Percentiles rank a stretch among this genome's conserved stretches.
phyloP scores from a whole-genome alignment of 2,329 filamentous ascomycete genomes.

The Nakataea oryzae region DNA sequence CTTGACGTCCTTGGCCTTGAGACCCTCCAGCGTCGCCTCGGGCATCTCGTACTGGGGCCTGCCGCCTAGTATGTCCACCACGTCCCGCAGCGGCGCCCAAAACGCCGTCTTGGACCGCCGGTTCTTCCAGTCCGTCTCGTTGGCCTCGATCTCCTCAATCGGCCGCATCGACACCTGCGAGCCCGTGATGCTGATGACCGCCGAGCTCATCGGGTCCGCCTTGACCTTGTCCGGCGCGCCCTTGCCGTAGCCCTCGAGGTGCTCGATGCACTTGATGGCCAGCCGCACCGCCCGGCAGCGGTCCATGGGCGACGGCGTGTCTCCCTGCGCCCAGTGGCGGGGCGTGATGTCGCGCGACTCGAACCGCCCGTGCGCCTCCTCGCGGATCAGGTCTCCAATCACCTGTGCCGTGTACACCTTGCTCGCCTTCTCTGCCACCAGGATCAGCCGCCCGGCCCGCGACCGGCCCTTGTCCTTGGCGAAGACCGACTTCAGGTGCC shows the following conservation, averaged over 20 bases:
- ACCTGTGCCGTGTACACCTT: constrained; percentile 85
- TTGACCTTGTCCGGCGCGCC: constrained; percentile 57
- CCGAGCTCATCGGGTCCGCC: constrained; percentile 60
- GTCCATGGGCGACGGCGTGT: constrained; percentile 91
- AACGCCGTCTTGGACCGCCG: constrained; percentile 74
- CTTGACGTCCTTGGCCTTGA: constrained; percentile 51
- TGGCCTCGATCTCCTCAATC: constrained; percentile 70
- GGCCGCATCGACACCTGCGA: constrained; percentile 80
- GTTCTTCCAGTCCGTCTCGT: constrained; percentile 89
- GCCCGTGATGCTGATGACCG: constrained; percentile 87
- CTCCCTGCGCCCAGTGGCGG: constrained; percentile 90
- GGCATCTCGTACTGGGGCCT: constrained; percentile 45
- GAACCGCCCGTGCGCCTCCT: constrained; percentile 85
- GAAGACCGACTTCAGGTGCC: constrained; percentile 80
- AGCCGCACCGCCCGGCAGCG: constrained; percentile 84
- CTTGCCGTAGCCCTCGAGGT: constrained; percentile 69
- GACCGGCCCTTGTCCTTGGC: constrained; percentile 76
- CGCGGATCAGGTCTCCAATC: constrained; percentile 90
- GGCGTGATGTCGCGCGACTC: constrained; percentile 87
- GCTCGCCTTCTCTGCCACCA: constrained; percentile 94
- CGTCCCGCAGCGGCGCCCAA: constrained; percentile 71
- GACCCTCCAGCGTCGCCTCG: constrained; percentile 36
- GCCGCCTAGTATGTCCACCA: constrained; percentile 78
- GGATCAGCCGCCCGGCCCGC: constrained; percentile 82
- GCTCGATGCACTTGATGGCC: constrained; percentile 88